These are phyloP conservation scores for Xylaria sp. DNA, from an alignment of 2,329 filamentous ascomycete genomes.

Conservation along the genomic window DNA sequence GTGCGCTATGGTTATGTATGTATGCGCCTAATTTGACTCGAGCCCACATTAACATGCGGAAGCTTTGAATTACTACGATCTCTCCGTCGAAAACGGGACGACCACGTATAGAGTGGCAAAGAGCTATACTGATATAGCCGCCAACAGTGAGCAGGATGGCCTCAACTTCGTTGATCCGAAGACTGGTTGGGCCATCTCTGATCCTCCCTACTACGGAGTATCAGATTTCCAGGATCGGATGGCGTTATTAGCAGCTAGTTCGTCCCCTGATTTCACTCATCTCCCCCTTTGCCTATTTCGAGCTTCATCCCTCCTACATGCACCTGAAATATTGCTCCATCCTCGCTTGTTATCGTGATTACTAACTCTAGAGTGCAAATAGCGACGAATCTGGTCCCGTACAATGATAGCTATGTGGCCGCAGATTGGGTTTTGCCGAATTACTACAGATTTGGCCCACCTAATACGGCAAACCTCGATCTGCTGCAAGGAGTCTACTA, in stretches of 20 bases:
- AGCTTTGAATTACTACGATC: conserved; percentile 6
- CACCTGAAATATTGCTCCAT: not conserved
- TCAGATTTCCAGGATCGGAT: not conserved
- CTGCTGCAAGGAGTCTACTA: conserved; percentile 1
- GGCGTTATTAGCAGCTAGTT: not conserved
- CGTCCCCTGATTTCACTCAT: not conserved
- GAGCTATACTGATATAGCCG: not conserved
- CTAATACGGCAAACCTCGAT: not conserved
- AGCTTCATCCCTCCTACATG: not conserved
- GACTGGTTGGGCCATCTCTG: not conserved
- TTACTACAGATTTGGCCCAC: not conserved
- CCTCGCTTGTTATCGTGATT: not conserved
- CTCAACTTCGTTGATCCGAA: conserved; percentile 8
- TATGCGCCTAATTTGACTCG: not conserved
- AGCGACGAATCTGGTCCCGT: not conserved
- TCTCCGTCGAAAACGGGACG: conserved; percentile 5
- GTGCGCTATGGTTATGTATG: conserved; percentile 1
- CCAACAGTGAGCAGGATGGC: not conserved
- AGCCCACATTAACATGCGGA: not conserved
- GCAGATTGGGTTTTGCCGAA: not conserved
- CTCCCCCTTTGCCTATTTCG: not conserved
- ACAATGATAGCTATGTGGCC: not conserved
- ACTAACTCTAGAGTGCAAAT: not conserved
- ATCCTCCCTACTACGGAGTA: conserved; percentile 5
- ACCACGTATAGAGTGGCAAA: not conserved